Percentiles rank a stretch among this genome's conserved stretches.
Evolutionary conservation across 2,329 filamentous ascomycete species (phyloP).

Genomic region (Dactylellina haptotyla): DNA sequence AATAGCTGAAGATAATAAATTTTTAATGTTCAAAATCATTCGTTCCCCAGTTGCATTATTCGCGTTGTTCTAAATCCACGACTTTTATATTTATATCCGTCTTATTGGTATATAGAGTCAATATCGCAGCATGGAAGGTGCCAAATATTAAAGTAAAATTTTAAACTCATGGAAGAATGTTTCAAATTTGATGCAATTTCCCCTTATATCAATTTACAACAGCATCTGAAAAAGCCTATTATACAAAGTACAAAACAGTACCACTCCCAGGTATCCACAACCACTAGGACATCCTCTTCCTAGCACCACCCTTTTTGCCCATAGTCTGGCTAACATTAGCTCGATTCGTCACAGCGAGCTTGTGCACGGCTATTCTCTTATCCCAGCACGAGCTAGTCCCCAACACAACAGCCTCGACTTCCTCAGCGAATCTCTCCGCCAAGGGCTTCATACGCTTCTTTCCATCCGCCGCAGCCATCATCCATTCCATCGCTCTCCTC

Average conservation of each 20-base stretch:
- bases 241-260: neutral
- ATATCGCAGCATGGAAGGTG: too few species aligned
- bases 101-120: too few species aligned
- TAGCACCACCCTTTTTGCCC: neutral
- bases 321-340: conserved; percentile 26
- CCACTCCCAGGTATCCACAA: neutral
- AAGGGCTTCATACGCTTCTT: conserved; percentile 68
- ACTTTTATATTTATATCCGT: too few species aligned
- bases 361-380: conserved; percentile 68
- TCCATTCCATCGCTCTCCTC: conserved; percentile 85
- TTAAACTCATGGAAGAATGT: too few species aligned
- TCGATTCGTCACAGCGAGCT: conserved; percentile 48
- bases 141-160: too few species aligned
- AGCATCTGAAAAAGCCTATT: neutral
- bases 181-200: too few species aligned
- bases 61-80: too few species aligned
- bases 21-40: neutral
- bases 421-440: conserved; percentile 60
- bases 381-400: conserved; percentile 87
- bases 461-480: conserved; percentile 83
- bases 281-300: conserved; percentile 7
- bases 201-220: neutral
- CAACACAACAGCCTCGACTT: conserved; percentile 79
- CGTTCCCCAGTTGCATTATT: neutral
- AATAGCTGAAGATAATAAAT: too few species aligned